Evolutionary conservation across 2,329 filamentous ascomycete genomes (phyloP).

Genomic region (Chaetomium sp.): DNA sequence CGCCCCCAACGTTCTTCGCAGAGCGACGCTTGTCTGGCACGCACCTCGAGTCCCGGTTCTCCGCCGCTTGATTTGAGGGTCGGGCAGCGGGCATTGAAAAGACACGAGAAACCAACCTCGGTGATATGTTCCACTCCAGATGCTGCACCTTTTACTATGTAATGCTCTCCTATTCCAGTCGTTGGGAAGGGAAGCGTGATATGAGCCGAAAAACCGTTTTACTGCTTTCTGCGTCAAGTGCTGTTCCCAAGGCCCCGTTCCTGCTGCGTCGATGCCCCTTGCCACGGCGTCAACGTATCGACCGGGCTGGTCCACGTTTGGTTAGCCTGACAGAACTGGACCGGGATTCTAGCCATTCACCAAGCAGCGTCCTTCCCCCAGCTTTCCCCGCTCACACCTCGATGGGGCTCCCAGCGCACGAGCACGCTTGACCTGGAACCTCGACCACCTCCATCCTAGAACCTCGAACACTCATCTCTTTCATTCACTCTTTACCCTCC

Average conservation of each 20-base stretch:
- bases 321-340: slow-evolving; percentile 15
- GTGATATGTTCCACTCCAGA: too few species aligned
- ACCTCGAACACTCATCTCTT: slow-evolving; percentile 11
- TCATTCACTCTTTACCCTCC: slow-evolving; percentile 16
- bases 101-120: too few species aligned
- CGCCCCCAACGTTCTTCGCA: neutral
- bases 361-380: slow-evolving; percentile 22
- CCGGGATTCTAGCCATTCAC: slow-evolving; percentile 24
- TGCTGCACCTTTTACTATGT: too few species aligned
- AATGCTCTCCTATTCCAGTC: too few species aligned
- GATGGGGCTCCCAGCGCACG: slow-evolving; percentile 10
- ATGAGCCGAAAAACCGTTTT: too few species aligned
- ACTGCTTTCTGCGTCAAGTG: too few species aligned
- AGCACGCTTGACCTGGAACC: slow-evolving; percentile 18
- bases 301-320: slow-evolving; percentile 16
- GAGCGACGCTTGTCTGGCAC: too few species aligned
- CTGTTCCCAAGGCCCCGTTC: too few species aligned
- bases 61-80: too few species aligned
- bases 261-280: neutral
- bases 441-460: slow-evolving; percentile 22
- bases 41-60: too few species aligned
- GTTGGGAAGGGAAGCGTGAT: too few species aligned
- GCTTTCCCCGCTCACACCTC: slow-evolving; percentile 25
- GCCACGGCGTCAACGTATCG: slow-evolving; percentile 19
- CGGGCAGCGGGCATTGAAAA: too few species aligned